Evolutionary conservation across 805 yeast genomes (phyloP), one percentile per base, ranked within the genome.

Genomic region (Yarrowia alimentaria): DNA sequence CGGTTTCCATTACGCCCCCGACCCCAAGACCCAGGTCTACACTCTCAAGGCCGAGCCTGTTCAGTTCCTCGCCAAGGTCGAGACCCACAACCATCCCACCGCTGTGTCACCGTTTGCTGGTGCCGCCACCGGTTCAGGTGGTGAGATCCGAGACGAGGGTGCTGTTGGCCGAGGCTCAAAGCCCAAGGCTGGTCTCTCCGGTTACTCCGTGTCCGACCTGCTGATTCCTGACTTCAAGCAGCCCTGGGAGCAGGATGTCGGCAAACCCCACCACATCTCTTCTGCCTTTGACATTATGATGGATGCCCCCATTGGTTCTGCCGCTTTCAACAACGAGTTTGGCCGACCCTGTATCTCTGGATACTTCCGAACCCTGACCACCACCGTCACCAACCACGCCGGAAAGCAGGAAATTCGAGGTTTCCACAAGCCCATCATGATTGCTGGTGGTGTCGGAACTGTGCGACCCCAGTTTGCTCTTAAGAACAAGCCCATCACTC

Each of bases 51-150:
- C 76, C 57, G 99, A 93, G 70, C 73, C 71, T 42, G 94, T 91
- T 16, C 93, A 90, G 57, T 87, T 94, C 62, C 73, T 93, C 59
- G 86, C 90, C 63, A 93, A 93, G 68, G 99, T 93, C 48, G 99
- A 93, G 71, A 93, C 99, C 19, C 99, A 93, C 68, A 93, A 93
- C 71, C 99, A 93, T 68, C 99, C 99, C 51, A 93, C 99, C 19
- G 99, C 99, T 1, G 97, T 93, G 5, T 91, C 98, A 18, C 99
- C 99, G 31, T 93, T 88, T 70, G 90, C 99, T 3, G 99, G 99
- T 68, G 99, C 99, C 24, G 95, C 99, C 33, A 93, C 99, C 11
- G 99, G 99, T 57, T 90, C 98, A 9, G 99, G 99, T 67, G 99
- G 99, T 73, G 99, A 93, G 71, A 93, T 93, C 63, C 86, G 99